Evolutionary conservation across 192 early-diverging fungal species (phyloP), one percentile per base, ranked within the genome.

Genomic region (Backusella australiensis): DNA sequence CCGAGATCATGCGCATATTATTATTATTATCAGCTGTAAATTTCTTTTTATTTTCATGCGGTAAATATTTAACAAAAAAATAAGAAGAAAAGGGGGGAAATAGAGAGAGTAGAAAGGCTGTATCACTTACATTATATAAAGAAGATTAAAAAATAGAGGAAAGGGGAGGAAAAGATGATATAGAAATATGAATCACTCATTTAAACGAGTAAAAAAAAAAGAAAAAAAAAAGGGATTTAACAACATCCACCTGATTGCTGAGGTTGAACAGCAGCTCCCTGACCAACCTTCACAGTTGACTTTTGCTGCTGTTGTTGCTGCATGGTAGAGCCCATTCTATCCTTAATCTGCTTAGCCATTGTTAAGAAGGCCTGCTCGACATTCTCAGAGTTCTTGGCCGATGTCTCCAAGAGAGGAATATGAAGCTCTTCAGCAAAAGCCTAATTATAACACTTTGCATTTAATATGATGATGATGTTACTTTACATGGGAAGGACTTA

Each of bases 341-440:
- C 98, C 89, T 99, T 99, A 81, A 99, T 99, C 87, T 99, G 98
- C 83, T 96, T 97, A 32, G 98, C 97, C 98, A 99, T 98, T 36
- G 96, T 98, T 92, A 99, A 89, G 90, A 99, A 99, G 39, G 98
- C 98, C 80, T 96, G 94, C 86, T 99, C 98, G 17, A 99, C 98
- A 78, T 99, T 99, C 26, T 94, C 94, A 12, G 98, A 93, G 78
- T 96, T 93, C 89, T 99, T 99, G 73, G 98, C 98, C 9, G 93
- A 94, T 7, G 98, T 99, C 83, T 99, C 98, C 86, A 99, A 86
- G 84, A 99, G 96, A 38, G 97, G 93, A 70, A 99, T 97, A 36
- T 83, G 85, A 41, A 99, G 86, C 34, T 87, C 80, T 78, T 95
- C 94, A 34, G 97, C 93, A 86, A 97, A 98, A 87, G 97, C 97